Evolutionary conservation across 2,329 filamentous ascomycete species (phyloP).

Genomic region (Zasmidium angulare): DNA sequence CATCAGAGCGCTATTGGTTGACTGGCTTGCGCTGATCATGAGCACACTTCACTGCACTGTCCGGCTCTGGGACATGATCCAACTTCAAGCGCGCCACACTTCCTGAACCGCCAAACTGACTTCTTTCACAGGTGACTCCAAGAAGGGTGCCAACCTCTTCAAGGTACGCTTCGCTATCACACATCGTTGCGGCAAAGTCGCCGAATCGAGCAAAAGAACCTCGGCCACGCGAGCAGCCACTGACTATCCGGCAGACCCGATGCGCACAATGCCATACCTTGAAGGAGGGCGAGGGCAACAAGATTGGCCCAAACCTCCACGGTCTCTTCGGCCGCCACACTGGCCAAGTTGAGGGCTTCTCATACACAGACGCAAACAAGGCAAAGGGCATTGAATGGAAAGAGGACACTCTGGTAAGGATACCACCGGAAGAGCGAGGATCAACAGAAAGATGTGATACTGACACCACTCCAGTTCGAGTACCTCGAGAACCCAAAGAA

Average conservation of each 20-base stretch:
- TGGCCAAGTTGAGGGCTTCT: constrained; percentile 85
- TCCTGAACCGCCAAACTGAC: constrained; percentile 8
- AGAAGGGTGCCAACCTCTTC: constrained; percentile 97
- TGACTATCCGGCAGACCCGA: constrained; percentile 61
- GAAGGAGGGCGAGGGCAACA: constrained; percentile 87
- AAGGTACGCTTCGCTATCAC: constrained; percentile 53
- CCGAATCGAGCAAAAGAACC: not conserved
- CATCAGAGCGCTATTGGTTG: not conserved
- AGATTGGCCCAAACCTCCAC: constrained; percentile 95
- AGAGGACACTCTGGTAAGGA: constrained; percentile 72
- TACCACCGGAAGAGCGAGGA: not conserved
- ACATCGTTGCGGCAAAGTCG: not conserved
- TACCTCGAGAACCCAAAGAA: constrained; percentile 99
- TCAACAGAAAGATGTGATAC: not conserved
- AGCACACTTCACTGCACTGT: not conserved
- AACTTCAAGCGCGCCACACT: not conserved
- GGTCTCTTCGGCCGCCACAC: constrained; percentile 97
- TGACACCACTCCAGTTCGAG: constrained; percentile 63
- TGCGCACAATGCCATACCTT: constrained; percentile 99
- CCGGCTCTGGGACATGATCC: not conserved
- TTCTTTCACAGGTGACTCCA: constrained; percentile 68
- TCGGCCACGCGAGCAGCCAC: constrained; percentile 2
- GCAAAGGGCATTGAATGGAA: constrained; percentile 88
- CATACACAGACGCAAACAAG: constrained; percentile 99
- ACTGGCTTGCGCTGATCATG: not conserved